A percentile compares a stretch with the other conserved stretches of the same genome.
Conservation (phyloP, 1,139 yeast species). For the Maudiozyma humilis region DNA sequence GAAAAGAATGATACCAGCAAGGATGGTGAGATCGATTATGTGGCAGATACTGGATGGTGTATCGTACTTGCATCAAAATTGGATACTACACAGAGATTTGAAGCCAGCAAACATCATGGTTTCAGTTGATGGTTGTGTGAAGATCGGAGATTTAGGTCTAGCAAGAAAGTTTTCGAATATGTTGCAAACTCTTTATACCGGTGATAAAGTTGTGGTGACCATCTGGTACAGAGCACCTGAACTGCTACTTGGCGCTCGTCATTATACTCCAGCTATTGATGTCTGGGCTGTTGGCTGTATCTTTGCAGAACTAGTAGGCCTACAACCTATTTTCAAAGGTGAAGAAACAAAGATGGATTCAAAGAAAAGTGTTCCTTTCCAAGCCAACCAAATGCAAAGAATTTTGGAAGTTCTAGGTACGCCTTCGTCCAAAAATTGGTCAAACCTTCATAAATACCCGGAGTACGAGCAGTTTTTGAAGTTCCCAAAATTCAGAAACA, state of each 20-base stretch:
- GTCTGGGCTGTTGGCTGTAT: conserved; percentile 98
- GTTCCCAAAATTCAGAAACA: conserved; percentile 58
- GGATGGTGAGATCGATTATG: conserved; percentile 70
- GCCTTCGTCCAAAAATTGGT: conserved; percentile 73
- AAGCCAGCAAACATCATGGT: conserved; percentile 99
- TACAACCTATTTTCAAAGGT: conserved; percentile 92
- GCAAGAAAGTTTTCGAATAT: conserved; percentile 89
- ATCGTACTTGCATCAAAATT: conserved; percentile 82
- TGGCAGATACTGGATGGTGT: conserved; percentile 94
- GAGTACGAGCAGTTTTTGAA: conserved; percentile 65
- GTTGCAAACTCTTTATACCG: conserved; percentile 78
- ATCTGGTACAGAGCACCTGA: conserved; percentile 99
- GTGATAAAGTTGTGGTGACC: conserved; percentile 96
- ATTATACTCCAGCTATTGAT: conserved; percentile 92
- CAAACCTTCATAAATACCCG: conserved; percentile 69
- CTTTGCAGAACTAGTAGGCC: conserved; percentile 77
- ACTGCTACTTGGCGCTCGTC: conserved; percentile 78
- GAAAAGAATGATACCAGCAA: conserved; percentile 64
- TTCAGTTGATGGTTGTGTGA: conserved; percentile 76
- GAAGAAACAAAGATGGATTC: conserved; percentile 95
- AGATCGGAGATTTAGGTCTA: conserved; percentile 91
- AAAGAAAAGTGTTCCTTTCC: conserved; percentile 88
- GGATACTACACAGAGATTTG: conserved; percentile 91
- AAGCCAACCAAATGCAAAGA: conserved; percentile 81
- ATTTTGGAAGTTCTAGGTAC: conserved; percentile 87